Conservation (phyloP, 257 asterid species). For the Solanum chilense region DNA sequence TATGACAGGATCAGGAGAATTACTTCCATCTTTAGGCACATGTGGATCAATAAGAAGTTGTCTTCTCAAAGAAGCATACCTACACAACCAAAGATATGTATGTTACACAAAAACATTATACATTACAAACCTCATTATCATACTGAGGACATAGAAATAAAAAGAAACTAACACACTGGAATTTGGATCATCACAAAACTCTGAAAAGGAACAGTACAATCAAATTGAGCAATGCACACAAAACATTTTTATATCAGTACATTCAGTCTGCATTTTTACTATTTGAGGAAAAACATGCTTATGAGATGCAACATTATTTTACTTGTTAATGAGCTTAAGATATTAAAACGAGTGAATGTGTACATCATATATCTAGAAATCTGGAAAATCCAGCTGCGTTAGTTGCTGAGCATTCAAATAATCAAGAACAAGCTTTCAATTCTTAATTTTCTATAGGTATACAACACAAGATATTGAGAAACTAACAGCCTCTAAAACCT, state of each 20-base stretch:
- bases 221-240: neutral
- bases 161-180: neutral
- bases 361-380: neutral
- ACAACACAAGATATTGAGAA: neutral
- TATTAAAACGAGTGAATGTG: neutral
- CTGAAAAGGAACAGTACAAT: neutral
- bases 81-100: neutral
- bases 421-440: neutral
- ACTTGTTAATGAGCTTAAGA: neutral
- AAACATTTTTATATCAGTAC: neutral
- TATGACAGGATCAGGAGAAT: slow-evolving; percentile 64
- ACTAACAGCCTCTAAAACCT: neutral
- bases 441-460: neutral
- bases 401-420: neutral
- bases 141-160: neutral
- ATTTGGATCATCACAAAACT: neutral
- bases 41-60: slow-evolving; percentile 87
- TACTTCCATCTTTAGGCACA: slow-evolving; percentile 60
- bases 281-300: neutral
- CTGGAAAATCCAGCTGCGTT: neutral
- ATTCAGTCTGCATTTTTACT: neutral
- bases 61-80: slow-evolving; percentile 86
- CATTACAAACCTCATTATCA: neutral
- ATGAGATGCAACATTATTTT: neutral
- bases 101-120: neutral